Evolutionary conservation across 768 basidiomycete species (phyloP).

Genomic region (Tremella fuciformis): DNA sequence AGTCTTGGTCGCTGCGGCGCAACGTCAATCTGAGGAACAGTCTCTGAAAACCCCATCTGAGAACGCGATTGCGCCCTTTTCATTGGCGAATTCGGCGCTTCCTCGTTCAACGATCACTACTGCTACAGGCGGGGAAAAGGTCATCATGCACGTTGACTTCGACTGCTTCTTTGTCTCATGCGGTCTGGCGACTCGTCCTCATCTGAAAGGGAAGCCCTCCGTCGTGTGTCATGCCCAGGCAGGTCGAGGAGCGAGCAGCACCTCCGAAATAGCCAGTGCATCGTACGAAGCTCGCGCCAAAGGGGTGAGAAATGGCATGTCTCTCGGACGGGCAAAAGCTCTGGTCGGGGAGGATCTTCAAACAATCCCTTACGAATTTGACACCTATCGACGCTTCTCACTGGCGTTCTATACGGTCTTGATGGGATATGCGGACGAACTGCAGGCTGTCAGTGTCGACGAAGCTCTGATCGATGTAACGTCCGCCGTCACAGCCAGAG

Average conservation of each 20-base stretch:
- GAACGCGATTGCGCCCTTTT: constrained; percentile 22
- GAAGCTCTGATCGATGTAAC: constrained; percentile 92
- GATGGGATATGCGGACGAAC: constrained; percentile 81
- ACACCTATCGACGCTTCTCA: constrained; percentile 82
- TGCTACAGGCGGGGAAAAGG: constrained; percentile 53
- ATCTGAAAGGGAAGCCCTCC: constrained; percentile 79
- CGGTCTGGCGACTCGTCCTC: constrained; percentile 73
- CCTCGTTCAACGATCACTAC: constrained; percentile 22
- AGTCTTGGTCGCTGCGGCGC: constrained; percentile 72
- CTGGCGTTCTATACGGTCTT: constrained; percentile 88
- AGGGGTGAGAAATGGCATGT: constrained; percentile 94
- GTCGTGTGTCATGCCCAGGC: constrained; percentile 95
- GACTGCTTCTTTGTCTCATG: constrained; percentile 96
- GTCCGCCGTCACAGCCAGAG: constrained; percentile 47
- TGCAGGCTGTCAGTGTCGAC: constrained; percentile 94
- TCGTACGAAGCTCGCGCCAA: constrained; percentile 88
- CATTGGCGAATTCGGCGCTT: constrained; percentile 39
- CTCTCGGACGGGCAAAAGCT: constrained; percentile 51
- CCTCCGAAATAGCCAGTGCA: constrained; percentile 81
- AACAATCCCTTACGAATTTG: constrained; percentile 74
- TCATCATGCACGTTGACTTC: constrained; percentile 61
- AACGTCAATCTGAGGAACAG: constrained; percentile 57
- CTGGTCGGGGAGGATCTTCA: constrained; percentile 41
- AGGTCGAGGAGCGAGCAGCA: constrained; percentile 73
- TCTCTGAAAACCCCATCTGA: constrained; percentile 30